A percentile compares a stretch with the other conserved stretches of the same genome.
Conservation (phyloP, 164 flowering plant species). For the Nymphaea thermarum region DNA sequence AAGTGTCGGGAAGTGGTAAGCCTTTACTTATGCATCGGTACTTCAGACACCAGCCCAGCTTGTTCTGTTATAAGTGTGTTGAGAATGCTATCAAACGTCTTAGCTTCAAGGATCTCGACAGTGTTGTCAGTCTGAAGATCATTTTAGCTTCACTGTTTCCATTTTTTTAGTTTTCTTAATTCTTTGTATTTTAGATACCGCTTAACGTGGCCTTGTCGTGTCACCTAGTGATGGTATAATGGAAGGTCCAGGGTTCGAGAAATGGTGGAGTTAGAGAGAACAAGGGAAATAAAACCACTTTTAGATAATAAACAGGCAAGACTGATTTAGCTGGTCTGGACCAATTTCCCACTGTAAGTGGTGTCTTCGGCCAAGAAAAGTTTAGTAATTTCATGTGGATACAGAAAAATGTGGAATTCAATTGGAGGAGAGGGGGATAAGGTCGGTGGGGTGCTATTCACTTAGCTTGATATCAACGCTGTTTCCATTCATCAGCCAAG, state of each 20-base stretch:
- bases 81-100: too few species aligned
- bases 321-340: too few species aligned
- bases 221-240: too few species aligned
- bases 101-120: too few species aligned
- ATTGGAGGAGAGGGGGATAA: background rate
- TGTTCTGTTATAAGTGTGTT: too few species aligned
- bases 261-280: background rate
- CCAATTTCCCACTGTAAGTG: background rate
- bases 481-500: background rate
- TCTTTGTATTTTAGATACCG: background rate
- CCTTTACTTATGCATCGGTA: too few species aligned
- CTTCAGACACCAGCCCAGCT: too few species aligned
- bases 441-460: background rate
- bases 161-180: too few species aligned
- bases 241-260: background rate
- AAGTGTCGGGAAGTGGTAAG: too few species aligned
- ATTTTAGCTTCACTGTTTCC: too few species aligned
- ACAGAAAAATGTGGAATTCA: background rate
- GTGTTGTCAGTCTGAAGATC: too few species aligned
- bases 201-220: background rate
- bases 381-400: background rate
- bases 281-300: background rate
- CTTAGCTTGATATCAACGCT: background rate
- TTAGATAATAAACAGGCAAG: too few species aligned
- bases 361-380: background rate